phyloP scores from a whole-genome alignment of 805 yeast genomes.

The Vanderwaltozyma verrucispora region DNA sequence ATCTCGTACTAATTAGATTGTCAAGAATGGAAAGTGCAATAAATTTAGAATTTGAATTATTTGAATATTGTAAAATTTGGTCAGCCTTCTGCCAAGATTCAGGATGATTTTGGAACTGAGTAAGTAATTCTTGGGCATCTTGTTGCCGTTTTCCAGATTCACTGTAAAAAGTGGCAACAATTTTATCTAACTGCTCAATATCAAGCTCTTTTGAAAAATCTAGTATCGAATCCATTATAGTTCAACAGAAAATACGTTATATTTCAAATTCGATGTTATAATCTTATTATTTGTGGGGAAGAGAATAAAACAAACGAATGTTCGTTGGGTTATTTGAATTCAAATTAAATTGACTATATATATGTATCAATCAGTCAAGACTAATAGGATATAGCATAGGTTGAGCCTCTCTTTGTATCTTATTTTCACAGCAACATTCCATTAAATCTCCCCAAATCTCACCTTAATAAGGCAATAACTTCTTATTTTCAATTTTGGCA shows the following conservation, averaged over 20 bases:
- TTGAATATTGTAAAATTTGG: conserved; percentile 64
- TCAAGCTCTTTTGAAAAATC: conserved; percentile 78
- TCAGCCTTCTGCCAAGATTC: conserved; percentile 92
- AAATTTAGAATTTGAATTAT: conserved; percentile 76
- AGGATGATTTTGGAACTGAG: conserved; percentile 82
- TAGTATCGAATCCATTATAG: conserved; percentile 67
- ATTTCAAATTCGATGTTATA: too few species aligned
- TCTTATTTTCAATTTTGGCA: too few species aligned
- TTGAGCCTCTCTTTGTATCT: too few species aligned
- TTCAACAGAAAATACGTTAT: neutral
- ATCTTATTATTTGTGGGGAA: too few species aligned
- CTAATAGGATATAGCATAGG: too few species aligned
- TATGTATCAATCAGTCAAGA: too few species aligned
- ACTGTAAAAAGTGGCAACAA: conserved; percentile 72
- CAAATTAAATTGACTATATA: too few species aligned
- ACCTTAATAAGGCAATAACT: too few species aligned
- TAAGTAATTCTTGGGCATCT: conserved; percentile 57
- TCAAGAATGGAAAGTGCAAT: conserved; percentile 85
- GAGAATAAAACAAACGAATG: too few species aligned
- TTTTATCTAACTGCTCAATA: conserved; percentile 62
- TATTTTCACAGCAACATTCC: too few species aligned
- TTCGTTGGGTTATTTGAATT: too few species aligned
- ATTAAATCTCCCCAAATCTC: too few species aligned
- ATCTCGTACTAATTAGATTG: conserved; percentile 73
- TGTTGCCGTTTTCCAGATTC: conserved; percentile 59